phyloP scores from a whole-genome alignment of 208 protist genomes.

The Leishmania aethiopica region DNA sequence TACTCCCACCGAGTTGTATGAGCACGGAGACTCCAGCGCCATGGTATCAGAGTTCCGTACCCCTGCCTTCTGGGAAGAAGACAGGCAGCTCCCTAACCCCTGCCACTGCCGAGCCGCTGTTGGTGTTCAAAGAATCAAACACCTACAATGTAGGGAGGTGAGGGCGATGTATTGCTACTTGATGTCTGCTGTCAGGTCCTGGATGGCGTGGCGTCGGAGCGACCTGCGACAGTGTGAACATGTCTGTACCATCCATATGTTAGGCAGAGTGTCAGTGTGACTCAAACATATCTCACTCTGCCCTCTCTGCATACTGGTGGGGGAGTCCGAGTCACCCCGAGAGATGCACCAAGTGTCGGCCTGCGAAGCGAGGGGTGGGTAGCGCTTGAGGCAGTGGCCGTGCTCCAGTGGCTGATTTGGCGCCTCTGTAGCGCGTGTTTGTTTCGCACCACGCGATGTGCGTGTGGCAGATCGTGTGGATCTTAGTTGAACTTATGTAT shows the following conservation, averaged over 20 bases:
- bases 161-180: not conserved
- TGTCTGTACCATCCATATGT: not conserved
- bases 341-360: not conserved
- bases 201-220: not conserved
- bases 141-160: not conserved
- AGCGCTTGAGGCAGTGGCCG: not conserved
- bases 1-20: not conserved
- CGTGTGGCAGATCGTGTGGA: not conserved
- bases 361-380: not conserved
- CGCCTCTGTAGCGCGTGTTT: not conserved
- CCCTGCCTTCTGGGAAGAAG: not conserved
- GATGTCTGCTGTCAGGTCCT: not conserved
- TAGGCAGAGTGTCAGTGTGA: not conserved
- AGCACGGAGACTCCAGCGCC: not conserved
- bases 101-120: not conserved
- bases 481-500: not conserved
- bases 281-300: not conserved
- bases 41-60: not conserved
- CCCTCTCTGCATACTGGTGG: not conserved
- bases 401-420: not conserved
- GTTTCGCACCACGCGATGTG: not conserved
- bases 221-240: not conserved
- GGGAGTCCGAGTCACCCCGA: not conserved
- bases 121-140: not conserved
- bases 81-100: not conserved